Conservation (phyloP, 2,329 filamentous ascomycete genomes). For the Fusarium lateritium region DNA sequence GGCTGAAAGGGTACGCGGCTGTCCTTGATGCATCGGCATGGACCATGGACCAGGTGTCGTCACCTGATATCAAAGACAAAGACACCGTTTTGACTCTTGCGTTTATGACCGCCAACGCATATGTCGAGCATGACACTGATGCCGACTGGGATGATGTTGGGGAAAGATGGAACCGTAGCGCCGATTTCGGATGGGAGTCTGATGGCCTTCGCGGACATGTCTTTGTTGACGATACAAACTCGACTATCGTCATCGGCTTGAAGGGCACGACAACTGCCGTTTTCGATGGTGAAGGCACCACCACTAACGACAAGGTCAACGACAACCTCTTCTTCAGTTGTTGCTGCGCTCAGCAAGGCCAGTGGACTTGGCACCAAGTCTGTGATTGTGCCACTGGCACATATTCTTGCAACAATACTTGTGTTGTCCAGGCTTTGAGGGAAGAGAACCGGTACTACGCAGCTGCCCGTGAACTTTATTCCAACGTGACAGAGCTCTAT, state of each 20-base stretch:
- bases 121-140: conserved; percentile 79
- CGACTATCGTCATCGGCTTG: conserved; percentile 89
- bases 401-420: conserved; percentile 94
- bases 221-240: conserved; percentile 88
- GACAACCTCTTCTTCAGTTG: conserved; percentile 99
- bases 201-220: conserved; percentile 94
- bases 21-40: conserved; percentile 82
- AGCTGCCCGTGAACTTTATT: conserved; percentile 89
- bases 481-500: conserved; percentile 92
- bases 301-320: conserved; percentile 96
- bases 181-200: conserved; percentile 91
- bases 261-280: conserved; percentile 93
- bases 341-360: conserved; percentile 94
- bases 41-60: conserved; percentile 83
- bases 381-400: conserved; percentile 92
- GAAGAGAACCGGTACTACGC: conserved; percentile 94
- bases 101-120: conserved; percentile 90
- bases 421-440: conserved; percentile 80
- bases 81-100: conserved; percentile 87
- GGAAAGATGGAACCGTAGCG: conserved; percentile 84
- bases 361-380: conserved; percentile 90
- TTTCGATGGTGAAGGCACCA: conserved; percentile 97
- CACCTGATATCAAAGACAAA: conserved; percentile 88
- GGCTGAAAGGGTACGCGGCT: conserved; percentile 76
- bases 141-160: conserved; percentile 89